A percentile compares a stretch with the other conserved stretches of the same genome.
phyloP scores from a whole-genome alignment of 2,329 filamentous ascomycete genomes.

The Botryotinia narcissicola region DNA sequence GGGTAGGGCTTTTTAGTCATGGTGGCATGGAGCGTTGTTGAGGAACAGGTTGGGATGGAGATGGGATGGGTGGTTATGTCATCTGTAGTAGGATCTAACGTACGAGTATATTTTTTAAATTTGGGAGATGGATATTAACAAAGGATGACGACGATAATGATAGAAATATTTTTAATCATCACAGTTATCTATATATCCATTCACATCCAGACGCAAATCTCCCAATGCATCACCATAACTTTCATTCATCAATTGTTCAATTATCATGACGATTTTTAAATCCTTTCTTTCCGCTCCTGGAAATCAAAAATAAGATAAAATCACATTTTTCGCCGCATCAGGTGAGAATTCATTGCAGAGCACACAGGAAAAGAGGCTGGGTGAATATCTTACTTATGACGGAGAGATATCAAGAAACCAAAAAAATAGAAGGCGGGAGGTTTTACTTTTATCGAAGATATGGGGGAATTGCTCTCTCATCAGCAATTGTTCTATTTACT shows the following conservation, averaged over 20 bases:
- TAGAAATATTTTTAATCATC: background rate
- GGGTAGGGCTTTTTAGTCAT: conserved; percentile 6
- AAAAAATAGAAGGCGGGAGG: background rate
- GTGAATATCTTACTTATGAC: background rate
- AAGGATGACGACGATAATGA: background rate
- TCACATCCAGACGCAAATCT: background rate
- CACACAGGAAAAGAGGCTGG: background rate
- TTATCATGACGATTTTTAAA: background rate
- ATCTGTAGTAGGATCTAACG: background rate
- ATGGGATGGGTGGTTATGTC: background rate
- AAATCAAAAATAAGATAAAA: background rate
- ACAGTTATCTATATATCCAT: background rate
- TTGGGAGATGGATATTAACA: background rate
- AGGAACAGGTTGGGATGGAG: background rate
- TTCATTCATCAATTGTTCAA: background rate
- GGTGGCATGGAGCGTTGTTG: background rate
- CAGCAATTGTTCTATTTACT: background rate
- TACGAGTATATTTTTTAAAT: background rate
- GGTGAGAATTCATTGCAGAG: background rate
- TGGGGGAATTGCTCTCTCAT: background rate
- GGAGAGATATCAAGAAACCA: background rate
- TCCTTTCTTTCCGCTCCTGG: background rate
- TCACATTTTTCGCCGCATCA: background rate
- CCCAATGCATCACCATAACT: background rate
- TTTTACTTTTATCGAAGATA: background rate